Conservation (phyloP, 345 rosid genomes). For the Linum usitatissimum region DNA sequence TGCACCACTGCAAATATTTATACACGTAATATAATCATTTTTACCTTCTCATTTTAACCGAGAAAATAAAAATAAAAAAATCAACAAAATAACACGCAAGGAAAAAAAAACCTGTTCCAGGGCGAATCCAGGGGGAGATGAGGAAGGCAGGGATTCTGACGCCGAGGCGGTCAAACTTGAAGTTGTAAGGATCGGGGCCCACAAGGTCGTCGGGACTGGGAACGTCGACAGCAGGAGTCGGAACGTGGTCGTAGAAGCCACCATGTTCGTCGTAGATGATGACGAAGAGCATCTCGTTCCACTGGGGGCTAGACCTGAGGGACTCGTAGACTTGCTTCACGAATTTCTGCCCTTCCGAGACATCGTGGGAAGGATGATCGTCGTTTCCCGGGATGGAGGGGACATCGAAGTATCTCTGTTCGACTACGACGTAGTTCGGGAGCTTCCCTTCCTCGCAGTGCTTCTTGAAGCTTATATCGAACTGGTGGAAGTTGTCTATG, state of each 20-base stretch:
- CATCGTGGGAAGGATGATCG: conserved; percentile 43
- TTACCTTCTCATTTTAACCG: no score
- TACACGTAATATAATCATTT: no score
- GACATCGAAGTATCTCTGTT: conserved; percentile 1
- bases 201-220: conserved; percentile 42
- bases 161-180: conserved; percentile 47
- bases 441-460: conserved; percentile 6
- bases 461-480: neutral
- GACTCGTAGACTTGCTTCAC: conserved; percentile 48
- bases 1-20: conserved; percentile 31
- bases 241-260: conserved; percentile 50
- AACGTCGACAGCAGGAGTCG: conserved; percentile 34
- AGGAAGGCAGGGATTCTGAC: conserved; percentile 46
- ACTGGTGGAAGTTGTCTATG: conserved; percentile 1
- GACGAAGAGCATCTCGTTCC: conserved; percentile 40
- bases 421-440: conserved; percentile 4
- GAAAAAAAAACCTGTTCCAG: conserved; percentile 30
- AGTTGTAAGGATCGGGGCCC: conserved; percentile 36
- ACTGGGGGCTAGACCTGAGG: conserved; percentile 41
- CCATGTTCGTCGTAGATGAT: conserved; percentile 49
- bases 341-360: conserved; percentile 41
- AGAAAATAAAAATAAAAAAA: neutral
- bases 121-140: conserved; percentile 48
- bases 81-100: no score
- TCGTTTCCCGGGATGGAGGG: neutral